Evolutionary conservation across 768 basidiomycete genomes (phyloP).

Genomic region (Russula sp.): DNA sequence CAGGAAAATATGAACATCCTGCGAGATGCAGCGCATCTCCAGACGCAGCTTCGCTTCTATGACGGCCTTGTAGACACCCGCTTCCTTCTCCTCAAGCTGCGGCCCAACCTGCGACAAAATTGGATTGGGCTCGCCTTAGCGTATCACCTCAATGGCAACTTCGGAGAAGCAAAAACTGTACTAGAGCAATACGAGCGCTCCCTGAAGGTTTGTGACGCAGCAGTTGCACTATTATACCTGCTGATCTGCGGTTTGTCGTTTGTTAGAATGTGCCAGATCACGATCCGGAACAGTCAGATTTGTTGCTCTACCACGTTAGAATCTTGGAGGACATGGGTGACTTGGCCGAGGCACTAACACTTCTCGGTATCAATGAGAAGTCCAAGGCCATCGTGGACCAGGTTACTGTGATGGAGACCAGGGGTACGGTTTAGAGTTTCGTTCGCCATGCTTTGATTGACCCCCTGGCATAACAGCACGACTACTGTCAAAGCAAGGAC

Average conservation of each 20-base stretch:
- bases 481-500: constrained; percentile 59
- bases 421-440: constrained; percentile 41
- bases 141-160: constrained; percentile 75
- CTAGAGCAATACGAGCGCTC: constrained; percentile 65
- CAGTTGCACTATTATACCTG: neutral
- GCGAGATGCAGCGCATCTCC: constrained; percentile 83
- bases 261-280: constrained; percentile 65
- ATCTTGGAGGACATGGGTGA: constrained; percentile 71
- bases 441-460: neutral
- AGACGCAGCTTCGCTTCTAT: constrained; percentile 80
- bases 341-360: constrained; percentile 48
- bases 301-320: constrained; percentile 68
- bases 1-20: constrained; percentile 94
- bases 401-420: constrained; percentile 56
- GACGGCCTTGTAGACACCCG: constrained; percentile 77
- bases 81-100: constrained; percentile 67
- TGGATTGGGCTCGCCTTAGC: constrained; percentile 91
- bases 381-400: constrained; percentile 65
- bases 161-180: constrained; percentile 61
- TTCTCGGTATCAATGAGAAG: constrained; percentile 62
- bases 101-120: constrained; percentile 78
- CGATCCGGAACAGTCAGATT: constrained; percentile 81
- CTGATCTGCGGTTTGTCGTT: constrained; percentile 16
- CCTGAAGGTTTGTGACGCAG: constrained; percentile 53
- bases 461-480: constrained; percentile 47